Base-by-base conservation (phyloP, 768 basidiomycete species). In the Boletus sensibilis region DNA sequence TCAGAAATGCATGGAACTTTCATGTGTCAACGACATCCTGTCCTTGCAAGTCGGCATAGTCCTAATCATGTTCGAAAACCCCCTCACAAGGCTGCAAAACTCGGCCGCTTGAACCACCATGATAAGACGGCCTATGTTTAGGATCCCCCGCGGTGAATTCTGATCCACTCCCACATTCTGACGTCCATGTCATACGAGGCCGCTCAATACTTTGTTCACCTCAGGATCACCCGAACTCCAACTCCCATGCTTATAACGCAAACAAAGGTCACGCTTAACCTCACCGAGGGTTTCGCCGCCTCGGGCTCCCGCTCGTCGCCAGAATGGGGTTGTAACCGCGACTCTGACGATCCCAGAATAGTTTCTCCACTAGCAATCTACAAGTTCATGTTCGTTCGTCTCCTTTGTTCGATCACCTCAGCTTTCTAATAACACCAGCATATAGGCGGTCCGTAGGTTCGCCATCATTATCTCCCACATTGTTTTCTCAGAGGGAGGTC, bases 121-220 rank as follows among this genome's bases (percentile, higher is more conserved):
- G 27, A 37, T 38, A 18, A 33, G 31, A 27, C 20, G 46, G 23
- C n/a, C 47, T 60, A 53, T 60, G 29, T 60, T 60, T 60, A 53
- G 51, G 46, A 33, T 13, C 20, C 47, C 51, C 37, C 31, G 5
- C 9, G 46, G 21, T 40, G 58, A 18, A 13, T 13, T 34, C 34
- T 42, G 40, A 16, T 14, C 4, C 13, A 37, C 34, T 49, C 56
- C 38, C 46, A 50, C 57, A 33, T 20, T 21, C 21, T 37, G 27
- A 46, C 4, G 16, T 29, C 41, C 39, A 37, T 31, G 41, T 34
- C 55, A 39, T 50, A 25, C 12, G 44, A 16, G 23, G 29, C 40
- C 16, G 41, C 58, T 33, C 38, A 25, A 41, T 55, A 50, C 34
- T 38, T 18, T 41, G 52, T 55, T 55, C 58, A 2, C 42, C 47